These are phyloP conservation scores for Ascochyta lentis DNA, from an alignment of 2,329 filamentous ascomycete genomes.

Conservation along the genomic window DNA sequence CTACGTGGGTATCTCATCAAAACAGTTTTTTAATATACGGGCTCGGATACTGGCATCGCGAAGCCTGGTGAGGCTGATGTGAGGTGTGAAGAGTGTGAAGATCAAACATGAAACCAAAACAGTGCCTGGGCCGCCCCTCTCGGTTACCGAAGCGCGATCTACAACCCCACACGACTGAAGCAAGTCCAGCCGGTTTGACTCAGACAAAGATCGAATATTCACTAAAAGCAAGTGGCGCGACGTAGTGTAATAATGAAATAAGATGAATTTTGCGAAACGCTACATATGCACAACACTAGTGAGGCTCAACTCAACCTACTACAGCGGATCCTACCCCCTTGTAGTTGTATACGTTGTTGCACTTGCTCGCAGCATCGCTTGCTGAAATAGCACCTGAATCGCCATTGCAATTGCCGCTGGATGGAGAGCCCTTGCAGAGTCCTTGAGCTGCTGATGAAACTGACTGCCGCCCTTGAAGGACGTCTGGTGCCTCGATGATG, in stretches of 20 bases:
- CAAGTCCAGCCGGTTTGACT: not conserved
- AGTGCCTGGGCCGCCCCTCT: not conserved
- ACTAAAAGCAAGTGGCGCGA: constrained; percentile 5
- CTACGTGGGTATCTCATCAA: not conserved
- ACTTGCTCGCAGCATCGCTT: constrained; percentile 25
- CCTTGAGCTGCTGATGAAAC: constrained; percentile 20
- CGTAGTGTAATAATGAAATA: no score
- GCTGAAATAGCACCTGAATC: constrained; percentile 21
- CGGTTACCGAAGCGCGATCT: constrained; percentile 5
- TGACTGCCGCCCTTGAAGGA: constrained; percentile 18
- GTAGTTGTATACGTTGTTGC: constrained; percentile 39
- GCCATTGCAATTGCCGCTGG: constrained; percentile 34
- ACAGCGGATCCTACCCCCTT: constrained; percentile 8
- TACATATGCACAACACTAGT: not conserved
- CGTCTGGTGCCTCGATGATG: constrained; percentile 38
- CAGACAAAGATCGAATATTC: not conserved
- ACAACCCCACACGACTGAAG: not conserved
- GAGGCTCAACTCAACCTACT: not conserved
- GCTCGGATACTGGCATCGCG: not conserved
- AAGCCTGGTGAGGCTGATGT: constrained; percentile 8
- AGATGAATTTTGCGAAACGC: not conserved
- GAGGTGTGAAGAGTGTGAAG: constrained; percentile 12
- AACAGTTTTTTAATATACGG: not conserved
- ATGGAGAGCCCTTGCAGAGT: constrained; percentile 20
- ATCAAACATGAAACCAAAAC: constrained; percentile 15